Conservation (phyloP, 164 flowering plant genomes). For the Vitis vinifera region ASM3070453v1 NC_081813.1:1924501-1925000, state of each 20-base stretch:
- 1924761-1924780: slow-evolving; percentile 21
- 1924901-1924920: too few species aligned
- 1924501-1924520: too few species aligned
- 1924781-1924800: slow-evolving; percentile 4
- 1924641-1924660: too few species aligned
- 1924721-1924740: slow-evolving; percentile 55
- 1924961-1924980: background rate
- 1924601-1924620: too few species aligned
- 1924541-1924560: too few species aligned
- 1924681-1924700: slow-evolving; percentile 10
- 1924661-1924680: too few species aligned
- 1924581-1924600: too few species aligned
- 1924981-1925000: too few species aligned
- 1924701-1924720: slow-evolving; percentile 34
- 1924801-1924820: slow-evolving; percentile 14
- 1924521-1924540: too few species aligned
- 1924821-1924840: slow-evolving; percentile 12
- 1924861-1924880: slow-evolving; percentile 34
- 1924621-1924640: too few species aligned
- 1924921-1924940: background rate
- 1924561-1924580: too few species aligned
- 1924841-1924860: slow-evolving; percentile 8
- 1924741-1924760: slow-evolving; percentile 44
- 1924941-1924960: background rate
- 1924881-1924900: slow-evolving; percentile 17